Evolutionary conservation across 2,329 filamentous ascomycete genomes (phyloP).

Genomic region (Aspergillus hortae): DNA sequence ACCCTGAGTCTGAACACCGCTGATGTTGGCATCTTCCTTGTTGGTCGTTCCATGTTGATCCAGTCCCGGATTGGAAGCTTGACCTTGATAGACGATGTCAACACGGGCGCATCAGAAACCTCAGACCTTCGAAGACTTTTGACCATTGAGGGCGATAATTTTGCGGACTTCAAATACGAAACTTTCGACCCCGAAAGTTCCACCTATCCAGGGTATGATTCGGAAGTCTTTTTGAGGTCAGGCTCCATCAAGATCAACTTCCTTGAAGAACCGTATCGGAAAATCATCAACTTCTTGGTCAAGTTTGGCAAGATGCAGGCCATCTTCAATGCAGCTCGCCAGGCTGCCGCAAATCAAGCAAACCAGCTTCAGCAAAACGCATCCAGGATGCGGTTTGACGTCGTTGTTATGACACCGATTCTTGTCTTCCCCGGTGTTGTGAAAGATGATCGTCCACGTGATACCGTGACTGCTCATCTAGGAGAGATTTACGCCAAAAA

Average conservation of each 20-base stretch:
- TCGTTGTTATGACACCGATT: constrained; percentile 91
- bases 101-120: constrained; percentile 76
- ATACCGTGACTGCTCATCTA: constrained; percentile 86
- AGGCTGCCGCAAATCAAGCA: constrained; percentile 90
- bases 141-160: constrained; percentile 89
- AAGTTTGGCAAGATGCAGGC: constrained; percentile 99
- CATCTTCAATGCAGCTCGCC: constrained; percentile 92
- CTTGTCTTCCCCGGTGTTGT: constrained; percentile 86
- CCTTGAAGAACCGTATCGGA: constrained; percentile 92
- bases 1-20: constrained; percentile 91
- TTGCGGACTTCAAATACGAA: constrained; percentile 96
- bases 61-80: constrained; percentile 83
- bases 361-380: constrained; percentile 89
- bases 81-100: constrained; percentile 87
- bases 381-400: constrained; percentile 87
- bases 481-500: constrained; percentile 98
- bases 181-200: constrained; percentile 78
- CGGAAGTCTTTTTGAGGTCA: constrained; percentile 81
- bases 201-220: constrained; percentile 90
- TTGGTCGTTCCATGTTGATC: constrained; percentile 81
- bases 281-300: constrained; percentile 95
- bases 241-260: constrained; percentile 98
- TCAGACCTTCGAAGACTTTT: constrained; percentile 83
- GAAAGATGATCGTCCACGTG: constrained; percentile 65
- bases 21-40: constrained; percentile 83